Evolutionary conservation across 768 basidiomycete species (phyloP).

Genomic region (Suillus subluteus): DNA sequence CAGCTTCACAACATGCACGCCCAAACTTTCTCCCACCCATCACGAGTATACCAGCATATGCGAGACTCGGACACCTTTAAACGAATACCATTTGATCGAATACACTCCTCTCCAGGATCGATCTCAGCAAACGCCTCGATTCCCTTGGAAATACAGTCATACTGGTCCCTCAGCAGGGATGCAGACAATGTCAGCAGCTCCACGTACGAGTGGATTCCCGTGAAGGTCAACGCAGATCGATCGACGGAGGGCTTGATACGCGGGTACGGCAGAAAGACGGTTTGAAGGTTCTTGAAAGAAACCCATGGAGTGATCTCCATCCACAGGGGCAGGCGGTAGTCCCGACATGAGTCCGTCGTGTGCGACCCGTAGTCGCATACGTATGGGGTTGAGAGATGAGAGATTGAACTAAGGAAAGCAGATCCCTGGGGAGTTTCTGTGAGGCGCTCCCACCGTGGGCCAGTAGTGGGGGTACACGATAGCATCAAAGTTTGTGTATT

Average conservation of each 20-base stretch:
- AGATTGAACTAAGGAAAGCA: slow-evolving; percentile 39
- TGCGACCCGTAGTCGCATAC: no score
- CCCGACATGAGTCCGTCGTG: no score
- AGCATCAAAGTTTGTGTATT: slow-evolving; percentile 30
- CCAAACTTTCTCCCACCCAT: slow-evolving; percentile 5
- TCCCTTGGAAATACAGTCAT: neutral
- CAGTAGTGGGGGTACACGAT: slow-evolving; percentile 24
- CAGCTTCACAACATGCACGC: slow-evolving; percentile 2
- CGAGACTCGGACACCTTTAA: neutral
- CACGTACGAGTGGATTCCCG: no score
- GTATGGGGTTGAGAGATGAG: no score
- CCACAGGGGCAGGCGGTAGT: no score
- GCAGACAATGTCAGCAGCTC: no score
- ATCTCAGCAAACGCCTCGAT: neutral
- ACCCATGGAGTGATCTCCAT: no score
- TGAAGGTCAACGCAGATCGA: no score
- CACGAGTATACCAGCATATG: neutral
- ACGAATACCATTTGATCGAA: neutral
- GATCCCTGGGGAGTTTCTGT: slow-evolving; percentile 33
- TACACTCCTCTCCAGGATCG: neutral
- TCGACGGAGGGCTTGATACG: no score
- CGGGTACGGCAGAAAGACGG: no score
- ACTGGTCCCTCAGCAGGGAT: neutral
- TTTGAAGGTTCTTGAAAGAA: no score
- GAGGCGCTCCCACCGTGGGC: slow-evolving; percentile 38